Percentiles rank a stretch among this genome's conserved stretches.
Evolutionary conservation across 352 stramenopile genomes (phyloP).

Genomic region (Phytopythium oedochilum): DNA sequence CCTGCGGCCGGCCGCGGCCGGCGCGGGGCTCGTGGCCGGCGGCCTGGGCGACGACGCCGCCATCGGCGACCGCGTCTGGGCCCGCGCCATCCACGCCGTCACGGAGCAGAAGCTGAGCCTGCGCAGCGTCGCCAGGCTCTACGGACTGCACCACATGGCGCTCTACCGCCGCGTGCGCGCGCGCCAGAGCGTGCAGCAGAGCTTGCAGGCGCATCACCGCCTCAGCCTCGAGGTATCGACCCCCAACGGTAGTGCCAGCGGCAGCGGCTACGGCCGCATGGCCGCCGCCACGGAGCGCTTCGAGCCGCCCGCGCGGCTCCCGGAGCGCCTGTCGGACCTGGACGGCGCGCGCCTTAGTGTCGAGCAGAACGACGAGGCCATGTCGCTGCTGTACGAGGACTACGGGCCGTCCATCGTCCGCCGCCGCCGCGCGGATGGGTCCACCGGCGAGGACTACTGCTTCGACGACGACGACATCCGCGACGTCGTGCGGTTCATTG

Average conservation of each 20-base stretch:
- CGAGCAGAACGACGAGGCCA: conserved; percentile 44
- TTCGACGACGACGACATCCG: conserved; percentile 46
- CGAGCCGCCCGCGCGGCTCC: conserved; percentile 17
- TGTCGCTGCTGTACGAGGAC: conserved; percentile 46
- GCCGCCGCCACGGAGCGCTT: conserved; percentile 5
- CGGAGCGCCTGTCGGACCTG: background rate
- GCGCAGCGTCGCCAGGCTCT: conserved; percentile 49
- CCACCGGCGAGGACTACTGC: conserved; percentile 13
- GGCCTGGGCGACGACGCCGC: background rate
- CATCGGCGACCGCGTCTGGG: conserved; percentile 48
- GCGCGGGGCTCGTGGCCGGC: too few species aligned
- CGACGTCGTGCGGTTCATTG: conserved; percentile 57
- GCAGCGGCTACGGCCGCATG: background rate
- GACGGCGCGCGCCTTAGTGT: conserved; percentile 28
- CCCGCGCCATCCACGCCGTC: conserved; percentile 60
- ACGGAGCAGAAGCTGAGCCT: conserved; percentile 60
- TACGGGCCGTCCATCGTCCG: conserved; percentile 20
- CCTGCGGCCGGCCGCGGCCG: conserved; percentile 8
- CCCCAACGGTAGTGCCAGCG: background rate
- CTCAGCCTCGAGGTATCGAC: background rate
- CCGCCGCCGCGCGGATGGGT: conserved; percentile 10
- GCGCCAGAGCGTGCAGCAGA: conserved; percentile 9
- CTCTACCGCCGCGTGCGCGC: conserved; percentile 57
- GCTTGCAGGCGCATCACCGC: conserved; percentile 1
- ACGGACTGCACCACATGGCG: conserved; percentile 59